Evolutionary conservation across 495 filamentous ascomycete genomes (phyloP), one percentile per base, ranked within the genome.

Genomic region (Barbatosphaeria neglecta): DNA sequence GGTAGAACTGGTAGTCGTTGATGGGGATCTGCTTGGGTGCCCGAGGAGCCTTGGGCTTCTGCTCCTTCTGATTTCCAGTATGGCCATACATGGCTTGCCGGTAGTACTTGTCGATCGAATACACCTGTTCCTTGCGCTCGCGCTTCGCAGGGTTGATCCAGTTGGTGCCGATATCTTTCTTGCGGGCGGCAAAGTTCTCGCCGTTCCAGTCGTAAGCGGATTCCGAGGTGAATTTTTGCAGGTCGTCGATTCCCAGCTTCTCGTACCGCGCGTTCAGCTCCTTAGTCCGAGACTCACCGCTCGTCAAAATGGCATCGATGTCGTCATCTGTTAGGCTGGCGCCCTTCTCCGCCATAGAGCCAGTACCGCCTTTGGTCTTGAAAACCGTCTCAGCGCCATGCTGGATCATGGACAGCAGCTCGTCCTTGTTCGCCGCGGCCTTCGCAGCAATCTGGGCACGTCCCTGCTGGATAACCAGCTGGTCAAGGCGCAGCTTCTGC

Each of bases 61-160:
- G 88, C 13, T 86, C 85, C 6, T 84, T 84, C 37, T 88, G 78
- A 15, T 84, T 85, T 52, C 87, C 86, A 6, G 87, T 95, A 37
- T 82, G 78, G 13, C 60, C 60, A 28, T 65, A 65, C 47, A 99
- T 68, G 22, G 90, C 88, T 52, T 90, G 81, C 48, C 90, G 86
- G 65, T 97, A 99, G 68, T 97, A 99, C 66, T 95, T 95, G 63
- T 99, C 93, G 64, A 97, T 95, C 0, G 90, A 95, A 55, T 99
- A 99, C 22, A 85, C 84, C 60, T 95, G 87, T 59, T 99, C 92
- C 67, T 97, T 99, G 44, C 93, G 85, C 67, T 99, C 93, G 55
- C 93, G 90, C 72, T 97, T 99, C 17, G 92, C 81, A 2, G 93
- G 93, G 57, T 99, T 95, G 69, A 99, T 99, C 93, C 93, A 99